Base-by-base conservation (phyloP, 805 yeast genomes). In the Metschnikowia noctiluminum region DNA sequence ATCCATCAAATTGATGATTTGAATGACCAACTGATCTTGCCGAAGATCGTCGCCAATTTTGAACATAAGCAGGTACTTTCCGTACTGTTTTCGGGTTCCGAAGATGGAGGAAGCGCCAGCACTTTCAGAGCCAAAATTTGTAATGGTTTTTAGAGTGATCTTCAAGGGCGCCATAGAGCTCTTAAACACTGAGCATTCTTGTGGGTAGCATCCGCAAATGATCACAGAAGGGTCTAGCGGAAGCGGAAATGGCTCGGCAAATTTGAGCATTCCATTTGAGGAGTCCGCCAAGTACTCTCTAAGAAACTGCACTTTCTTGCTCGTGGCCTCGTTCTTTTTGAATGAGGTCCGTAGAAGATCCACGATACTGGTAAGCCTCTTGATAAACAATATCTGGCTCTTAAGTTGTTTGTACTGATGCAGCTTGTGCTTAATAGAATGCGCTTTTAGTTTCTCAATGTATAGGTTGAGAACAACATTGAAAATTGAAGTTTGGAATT, bases 1-100 rank as follows among this genome's bases (percentile, higher is more conserved):
- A 63, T 94, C 96, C 96, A 94, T 94, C 50, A 94, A 71, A 48
- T 85, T 79, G 49, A 94, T 88, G 52, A 94, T 89, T 65, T 94
- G 99, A 43, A 90, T 87, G n/a, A 94, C 96, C 54, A 94, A 77
- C 65, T 94, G 99, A 71, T 94, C 99, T 65, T 94, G 99, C 51
- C 98, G 75, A 43, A 94, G 73, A 63, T 94, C 99, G 54, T 87
- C 99, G 12, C 99, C 99, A 43, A 87, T 87, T 65, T 94, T 94
- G 69, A 89, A 92, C 86, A 94, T 92, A 35, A 94, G 70, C 6
- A 95, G 82, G 64, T 89, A 94, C 45, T 68, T 71, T 3, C 75
- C 75, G 45, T 71, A 61, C 40, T 57, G 57, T 35, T 55, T 54
- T 45, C 60, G 63, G 38, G 63, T 63, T 1, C 72, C 72, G 53